A percentile compares a stretch with the other conserved stretches of the same genome.
phyloP scores from a whole-genome alignment of 345 rosid species.

The Excoecaria agallocha region DNA sequence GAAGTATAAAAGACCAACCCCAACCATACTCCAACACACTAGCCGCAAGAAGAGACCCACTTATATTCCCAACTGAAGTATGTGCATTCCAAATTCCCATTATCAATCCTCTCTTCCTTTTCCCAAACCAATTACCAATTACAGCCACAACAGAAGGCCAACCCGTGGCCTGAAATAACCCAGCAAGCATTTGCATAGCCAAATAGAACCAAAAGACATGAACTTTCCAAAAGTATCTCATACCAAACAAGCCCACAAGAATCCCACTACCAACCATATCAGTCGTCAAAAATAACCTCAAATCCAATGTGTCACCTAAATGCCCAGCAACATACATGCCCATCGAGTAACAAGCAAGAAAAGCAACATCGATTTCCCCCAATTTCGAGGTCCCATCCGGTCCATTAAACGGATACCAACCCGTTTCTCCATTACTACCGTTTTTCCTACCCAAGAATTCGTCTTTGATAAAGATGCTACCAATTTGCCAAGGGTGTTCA shows the following conservation, averaged over 20 bases:
- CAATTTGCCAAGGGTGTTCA: slow-evolving; percentile 61
- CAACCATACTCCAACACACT: slow-evolving; percentile 83
- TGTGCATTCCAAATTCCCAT: slow-evolving; percentile 99
- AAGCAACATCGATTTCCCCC: slow-evolving; percentile 91
- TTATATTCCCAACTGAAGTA: slow-evolving; percentile 85
- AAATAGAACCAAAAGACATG: slow-evolving; percentile 69
- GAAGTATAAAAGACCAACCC: slow-evolving; percentile 93
- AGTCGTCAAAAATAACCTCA: slow-evolving; percentile 71
- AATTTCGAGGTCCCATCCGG: slow-evolving; percentile 67
- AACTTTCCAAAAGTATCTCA: slow-evolving; percentile 81
- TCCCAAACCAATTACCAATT: slow-evolving; percentile 90
- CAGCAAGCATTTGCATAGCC: slow-evolving; percentile 82
- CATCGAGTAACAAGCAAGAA: slow-evolving; percentile 76
- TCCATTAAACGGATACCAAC: slow-evolving; percentile 83
- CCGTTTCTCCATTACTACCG: slow-evolving; percentile 23
- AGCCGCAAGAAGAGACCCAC: slow-evolving; percentile 90
- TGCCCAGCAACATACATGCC: slow-evolving; percentile 95
- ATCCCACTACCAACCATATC: slow-evolving; percentile 95
- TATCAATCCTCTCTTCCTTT: slow-evolving; percentile 87
- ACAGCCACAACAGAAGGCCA: slow-evolving; percentile 99
- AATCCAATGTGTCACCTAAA: slow-evolving; percentile 83
- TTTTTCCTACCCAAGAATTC: slow-evolving; percentile 8
- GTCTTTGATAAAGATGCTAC: slow-evolving; percentile 50
- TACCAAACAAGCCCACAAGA: slow-evolving; percentile 81
- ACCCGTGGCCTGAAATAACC: slow-evolving; percentile 87